Conservation (phyloP, 1,284 basidiomycete genomes). For the Leccinum subrobustum region DNA sequence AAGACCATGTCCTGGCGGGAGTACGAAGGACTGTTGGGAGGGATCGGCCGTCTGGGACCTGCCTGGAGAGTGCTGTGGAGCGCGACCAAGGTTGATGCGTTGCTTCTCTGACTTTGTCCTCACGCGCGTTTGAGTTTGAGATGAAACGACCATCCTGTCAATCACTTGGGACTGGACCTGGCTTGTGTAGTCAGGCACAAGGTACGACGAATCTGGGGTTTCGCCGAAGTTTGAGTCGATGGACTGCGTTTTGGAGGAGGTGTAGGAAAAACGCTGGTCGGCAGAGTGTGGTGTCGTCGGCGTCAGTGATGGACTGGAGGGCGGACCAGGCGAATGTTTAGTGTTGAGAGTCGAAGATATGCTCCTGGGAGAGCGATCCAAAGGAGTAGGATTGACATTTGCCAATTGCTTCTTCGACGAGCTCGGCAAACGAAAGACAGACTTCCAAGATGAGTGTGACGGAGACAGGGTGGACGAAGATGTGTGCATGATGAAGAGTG, state of each 20-base stretch:
- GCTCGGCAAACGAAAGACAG: constrained; percentile 34
- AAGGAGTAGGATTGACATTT: constrained; percentile 19
- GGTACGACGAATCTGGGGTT: constrained; percentile 34
- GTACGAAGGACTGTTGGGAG: constrained; percentile 38
- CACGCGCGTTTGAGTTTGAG: constrained; percentile 36
- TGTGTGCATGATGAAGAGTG: constrained; percentile 23
- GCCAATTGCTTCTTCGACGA: constrained; percentile 31
- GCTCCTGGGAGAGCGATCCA: constrained; percentile 36
- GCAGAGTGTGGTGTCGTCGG: constrained; percentile 46
- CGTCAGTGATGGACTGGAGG: constrained; percentile 48
- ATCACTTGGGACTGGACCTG: constrained; percentile 32
- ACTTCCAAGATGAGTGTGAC: constrained; percentile 34
- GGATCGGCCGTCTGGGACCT: constrained; percentile 36
- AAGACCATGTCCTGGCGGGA: constrained; percentile 36
- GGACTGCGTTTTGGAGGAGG: constrained; percentile 68
- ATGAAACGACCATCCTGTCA: constrained; percentile 22
- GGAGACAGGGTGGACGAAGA: constrained; percentile 24
- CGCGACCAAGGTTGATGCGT: constrained; percentile 26
- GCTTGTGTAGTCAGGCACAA: constrained; percentile 34
- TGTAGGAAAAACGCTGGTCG: constrained; percentile 65
- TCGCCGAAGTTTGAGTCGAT: constrained; percentile 54
- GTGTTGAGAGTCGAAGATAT: constrained; percentile 33
- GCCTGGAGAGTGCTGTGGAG: constrained; percentile 22
- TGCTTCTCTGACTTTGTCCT: constrained; percentile 63
- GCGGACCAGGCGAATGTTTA: constrained; percentile 28